Base-by-base conservation (phyloP, 169 alveolate genomes). In the Babesia caballi region DNA sequence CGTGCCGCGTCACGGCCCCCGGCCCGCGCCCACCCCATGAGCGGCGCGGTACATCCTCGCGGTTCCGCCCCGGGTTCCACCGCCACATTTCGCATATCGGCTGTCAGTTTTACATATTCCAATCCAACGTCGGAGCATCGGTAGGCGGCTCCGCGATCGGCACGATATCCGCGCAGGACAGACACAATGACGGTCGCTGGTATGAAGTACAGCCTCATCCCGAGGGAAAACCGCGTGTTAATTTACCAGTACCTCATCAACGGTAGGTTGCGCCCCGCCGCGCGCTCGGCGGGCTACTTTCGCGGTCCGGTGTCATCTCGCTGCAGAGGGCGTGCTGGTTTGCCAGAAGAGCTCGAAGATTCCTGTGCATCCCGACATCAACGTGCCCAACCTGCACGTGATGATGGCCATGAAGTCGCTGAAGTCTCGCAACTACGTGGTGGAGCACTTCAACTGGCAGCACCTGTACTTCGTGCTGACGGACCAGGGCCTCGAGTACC, bases 371-470 rank as follows among this genome's bases (percentile, higher is more conserved):
- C 94, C 95, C 9, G 94, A 91, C 57, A 78, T 89, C 50, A 89
- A 88, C 61, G 78, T 91, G n/a, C 95, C 95, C 25, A 94, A 94
- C 84, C 85, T 94, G 56, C 97, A 94, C 81, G 95, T 94, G 28
- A 89, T 93, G 93, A 85, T 94, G 94, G 82, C 90, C n/a, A 80
- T 93, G 92, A 90, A 88, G 68, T 91, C 96, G 12, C 89, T 94
- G 50, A 89, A 89, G 56, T 91, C 97, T 4, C 90, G 89, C 86
- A 91, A 91, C 30, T 91, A 85, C 82, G 96, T 92, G 46, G 93
- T 90, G 50, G 97, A 94, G 89, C 91, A 91, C 63, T 94, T 84
- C 85, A 94, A 93, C 78, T 94, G 97, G 97, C 94, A 88, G 67
- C 95, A 92, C 77, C 90, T 88, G 71, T 93, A 93, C 86, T 93